Evolutionary conservation across 164 flowering plant genomes (phyloP), one percentile per base, ranked within the genome.

Genomic region (Pachysandra terminalis): DNA sequence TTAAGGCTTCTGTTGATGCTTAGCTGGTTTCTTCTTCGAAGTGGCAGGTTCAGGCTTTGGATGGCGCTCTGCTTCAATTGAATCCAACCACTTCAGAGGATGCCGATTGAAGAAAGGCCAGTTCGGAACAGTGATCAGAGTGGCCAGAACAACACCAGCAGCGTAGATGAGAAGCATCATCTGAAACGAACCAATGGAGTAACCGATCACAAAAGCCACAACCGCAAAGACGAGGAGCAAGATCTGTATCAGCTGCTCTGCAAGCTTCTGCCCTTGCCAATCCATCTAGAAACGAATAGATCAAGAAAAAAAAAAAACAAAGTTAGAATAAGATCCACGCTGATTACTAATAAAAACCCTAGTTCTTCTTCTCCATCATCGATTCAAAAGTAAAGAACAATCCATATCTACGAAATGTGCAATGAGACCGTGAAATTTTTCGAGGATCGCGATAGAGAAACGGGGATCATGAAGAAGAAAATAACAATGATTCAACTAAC

Each of bases 221-320:
- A 78, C 80, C 0, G 95, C 97, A 35, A 81, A 87, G 0, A 63
- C 79, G 58, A 88, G 71, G 61, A 94, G 84, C 85, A 94, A 27
- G 55, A 88, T 77, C 80, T 90, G 98, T 96, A 94, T 90, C 81
- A 90, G 67, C 72, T 87, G 87, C 83, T 94, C 98, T 35, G 95
- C 87, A 22, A 86, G 76, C 78, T 87, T 94, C 73, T 94, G 98
- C 61, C 98, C 98, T 83, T 90, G 91, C 98, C 98, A 94, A 82
- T 91, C 97, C 98, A 93, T 93, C 81, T 80, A 59, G 13, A 73
- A 2, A 24, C 14, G 19, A 32, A 61, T n/a, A n/a, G n/a, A n/a
- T n/a, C n/a, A n/a, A n/a, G n/a, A n/a, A n/a, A n/a, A n/a, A n/a
- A n/a, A n/a, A n/a, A n/a, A n/a, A n/a, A n/a, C n/a, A n/a, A n/a